Evolutionary conservation across 1,284 basidiomycete genomes (phyloP).

Genomic region (Ganoderma lucidum): DNA sequence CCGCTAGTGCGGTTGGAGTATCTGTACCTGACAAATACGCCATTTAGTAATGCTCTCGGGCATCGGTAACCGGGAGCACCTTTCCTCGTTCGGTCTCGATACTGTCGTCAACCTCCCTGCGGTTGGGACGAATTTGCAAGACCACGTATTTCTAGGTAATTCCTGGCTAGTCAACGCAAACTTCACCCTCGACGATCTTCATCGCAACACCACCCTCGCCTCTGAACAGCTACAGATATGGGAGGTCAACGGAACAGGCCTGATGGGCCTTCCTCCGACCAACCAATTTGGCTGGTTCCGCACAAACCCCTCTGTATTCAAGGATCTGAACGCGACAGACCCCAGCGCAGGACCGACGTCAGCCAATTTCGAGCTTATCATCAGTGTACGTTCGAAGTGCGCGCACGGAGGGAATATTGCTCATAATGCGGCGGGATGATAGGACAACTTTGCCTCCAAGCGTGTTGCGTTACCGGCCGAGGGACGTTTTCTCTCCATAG

Average conservation of each 20-base stretch:
- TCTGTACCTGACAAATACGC: neutral
- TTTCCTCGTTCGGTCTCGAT: constrained; percentile 34
- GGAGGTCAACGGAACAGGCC: constrained; percentile 22
- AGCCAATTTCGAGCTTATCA: constrained; percentile 21
- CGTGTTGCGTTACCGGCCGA: constrained; percentile 29
- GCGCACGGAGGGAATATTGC: neutral
- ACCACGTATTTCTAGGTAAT: constrained; percentile 40
- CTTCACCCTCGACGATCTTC: constrained; percentile 26
- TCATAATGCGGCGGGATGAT: neutral
- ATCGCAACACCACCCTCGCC: constrained; percentile 25
- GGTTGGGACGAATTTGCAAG: constrained; percentile 45
- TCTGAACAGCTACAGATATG: constrained; percentile 26
- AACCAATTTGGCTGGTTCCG: constrained; percentile 25
- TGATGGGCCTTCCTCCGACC: constrained; percentile 13
- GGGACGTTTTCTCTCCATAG: constrained; percentile 42
- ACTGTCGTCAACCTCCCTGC: constrained; percentile 43
- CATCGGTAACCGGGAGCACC: constrained; percentile 24
- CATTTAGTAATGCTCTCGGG: constrained; percentile 28
- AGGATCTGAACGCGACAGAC: constrained; percentile 36
- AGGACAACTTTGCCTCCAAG: constrained; percentile 26
- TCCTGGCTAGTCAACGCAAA: constrained; percentile 31
- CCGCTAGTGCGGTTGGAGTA: neutral
- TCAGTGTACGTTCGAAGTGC: constrained; percentile 4
- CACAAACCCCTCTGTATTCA: constrained; percentile 34
- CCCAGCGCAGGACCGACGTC: constrained; percentile 46